These are phyloP conservation scores for Cavenderia fasciculata DNA, from an alignment of 78 protist species.

Conservation along the genomic window DNA sequence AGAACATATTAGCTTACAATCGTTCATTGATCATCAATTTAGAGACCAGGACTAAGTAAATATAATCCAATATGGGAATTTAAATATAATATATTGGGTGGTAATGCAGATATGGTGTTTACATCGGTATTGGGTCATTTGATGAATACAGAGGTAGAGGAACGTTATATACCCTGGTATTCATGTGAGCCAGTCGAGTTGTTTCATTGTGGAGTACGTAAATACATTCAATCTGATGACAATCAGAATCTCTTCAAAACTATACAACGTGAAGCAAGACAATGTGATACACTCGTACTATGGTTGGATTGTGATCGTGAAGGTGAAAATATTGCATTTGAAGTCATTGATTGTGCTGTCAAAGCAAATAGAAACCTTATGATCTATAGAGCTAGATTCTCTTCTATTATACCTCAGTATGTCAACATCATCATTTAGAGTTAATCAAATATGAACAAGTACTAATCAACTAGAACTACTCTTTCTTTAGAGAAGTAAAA, in stretches of 20 bases:
- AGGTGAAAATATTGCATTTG: conserved; percentile 98
- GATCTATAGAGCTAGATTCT: conserved; percentile 94
- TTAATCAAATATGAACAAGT: background rate
- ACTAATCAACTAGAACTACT: too few relatives aligned
- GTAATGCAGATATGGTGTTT: conserved; percentile 73
- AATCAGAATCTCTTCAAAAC: background rate
- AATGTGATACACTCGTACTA: conserved; percentile 75
- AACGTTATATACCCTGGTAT: conserved; percentile 73
- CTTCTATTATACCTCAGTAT: conserved; percentile 82
- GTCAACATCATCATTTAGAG: too few relatives aligned
- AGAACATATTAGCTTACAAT: background rate
- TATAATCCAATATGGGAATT: conserved; percentile 80
- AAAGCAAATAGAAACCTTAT: conserved; percentile 40
- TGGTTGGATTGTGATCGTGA: conserved; percentile 98
- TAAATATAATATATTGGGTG: conserved; percentile 14
- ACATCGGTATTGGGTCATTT: conserved; percentile 97
- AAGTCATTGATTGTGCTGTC: conserved; percentile 85
- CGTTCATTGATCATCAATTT: background rate
- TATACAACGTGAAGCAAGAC: conserved; percentile 38
- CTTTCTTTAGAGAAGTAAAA: conserved; percentile 31
- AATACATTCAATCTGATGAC: conserved; percentile 4
- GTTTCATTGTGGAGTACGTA: conserved; percentile 85
- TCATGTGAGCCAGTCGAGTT: conserved; percentile 75
- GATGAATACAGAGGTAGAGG: conserved; percentile 84
- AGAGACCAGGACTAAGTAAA: conserved; percentile 78